Evolutionary conservation across 2,329 filamentous ascomycete genomes (phyloP), one percentile per base, ranked within the genome.

Genomic region (Trichoderma breve): DNA sequence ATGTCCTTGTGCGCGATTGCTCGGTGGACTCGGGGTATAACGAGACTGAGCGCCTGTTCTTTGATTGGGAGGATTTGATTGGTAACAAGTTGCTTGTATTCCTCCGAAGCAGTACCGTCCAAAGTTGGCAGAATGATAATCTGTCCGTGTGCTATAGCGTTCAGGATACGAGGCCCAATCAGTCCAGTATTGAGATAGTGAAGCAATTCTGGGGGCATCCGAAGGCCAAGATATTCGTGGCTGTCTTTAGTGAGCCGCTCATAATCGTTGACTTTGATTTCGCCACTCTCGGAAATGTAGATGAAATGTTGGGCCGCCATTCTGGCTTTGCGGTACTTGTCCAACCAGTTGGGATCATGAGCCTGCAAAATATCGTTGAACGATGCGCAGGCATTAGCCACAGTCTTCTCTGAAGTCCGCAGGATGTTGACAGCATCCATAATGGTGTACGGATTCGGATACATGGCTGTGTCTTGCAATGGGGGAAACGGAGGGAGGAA

Each of bases 291-390:
- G 39, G 91, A 89, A 75, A 97, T 90, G 77, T 95, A 90, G 53
- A 97, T 91, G 80, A 95, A 95, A 81, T 98, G 95, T 77, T 94
- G 92, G 64, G 98, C 89, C 1, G 91, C 91, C 87, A 97, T 91
- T 74, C 91, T 91, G 26, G 94, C 94, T 80, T 93, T 95, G 79
- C 92, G 92, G 80, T 94, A 99, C 78, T 92, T 93, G 79, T 95
- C 92, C 36, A 93, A 85, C 86, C 97, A 99, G 66, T 92, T 88
- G 18, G 91, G 84, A 55, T 93, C 90, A 76, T 90, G 88, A 64
- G 89, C 85, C 75, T 92, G 88, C 12, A 94, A 85, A 65, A 97
- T 91, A 72, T 98, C 94, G 77, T 92, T 91, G 78, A 93, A 95
- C 65, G 91, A 91, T 68, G 90, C 87, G 78, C 94, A 97, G 4